Base-by-base conservation (phyloP, 2,329 filamentous ascomycete species). In the Diaporthe nobilis region DNA sequence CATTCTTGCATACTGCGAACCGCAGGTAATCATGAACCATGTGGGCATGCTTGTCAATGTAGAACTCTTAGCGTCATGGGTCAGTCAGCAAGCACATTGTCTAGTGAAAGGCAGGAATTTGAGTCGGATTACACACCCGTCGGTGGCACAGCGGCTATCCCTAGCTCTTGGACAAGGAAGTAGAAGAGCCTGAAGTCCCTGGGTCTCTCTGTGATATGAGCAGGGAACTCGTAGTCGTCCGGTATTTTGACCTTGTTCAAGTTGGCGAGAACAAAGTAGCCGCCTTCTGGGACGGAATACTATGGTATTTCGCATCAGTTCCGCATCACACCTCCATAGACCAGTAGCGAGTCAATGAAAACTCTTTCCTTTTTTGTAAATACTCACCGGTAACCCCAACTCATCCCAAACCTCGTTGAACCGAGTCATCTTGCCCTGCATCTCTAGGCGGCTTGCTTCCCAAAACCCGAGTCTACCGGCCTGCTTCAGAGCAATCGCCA, bases 261-360 rank as follows among this genome's bases (percentile, higher is more conserved):
- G 25, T 63, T 63, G 25, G 42, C 60, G 22, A 63, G 42, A 63
- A 63, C 60, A 63, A 63, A 63, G 28, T 63, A 63, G 9, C 60
- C 60, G 1, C 60, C 60, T 47, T 63, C 34, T 63, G 60, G 60
- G n/a, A 39, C 13, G 28, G 60, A 39, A 3, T 34, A 63, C 34
- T 55, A 55, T 15, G 13, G 9, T 31, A 10, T 17, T 31, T 28
- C 0, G 51, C 25, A 31, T 55, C 25, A 55, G 51, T 55, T 55
- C 51, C 51, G 25, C 31, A 31, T 4, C 51, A 55, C n/a, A 28
- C 51, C 51, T 55, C 25, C 13, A 28, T 55, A 12, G 13, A 10
- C n/a, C 7, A 28, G 0, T 7, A 17, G 13, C 7, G 25, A 55
- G 10, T 13, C 13, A 15, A 12, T 31, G 12, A 4, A 4, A 4